These are phyloP conservation scores for Toxicodendron radicans DNA, from an alignment of 345 rosid species.

Conservation along the genomic window DNA sequence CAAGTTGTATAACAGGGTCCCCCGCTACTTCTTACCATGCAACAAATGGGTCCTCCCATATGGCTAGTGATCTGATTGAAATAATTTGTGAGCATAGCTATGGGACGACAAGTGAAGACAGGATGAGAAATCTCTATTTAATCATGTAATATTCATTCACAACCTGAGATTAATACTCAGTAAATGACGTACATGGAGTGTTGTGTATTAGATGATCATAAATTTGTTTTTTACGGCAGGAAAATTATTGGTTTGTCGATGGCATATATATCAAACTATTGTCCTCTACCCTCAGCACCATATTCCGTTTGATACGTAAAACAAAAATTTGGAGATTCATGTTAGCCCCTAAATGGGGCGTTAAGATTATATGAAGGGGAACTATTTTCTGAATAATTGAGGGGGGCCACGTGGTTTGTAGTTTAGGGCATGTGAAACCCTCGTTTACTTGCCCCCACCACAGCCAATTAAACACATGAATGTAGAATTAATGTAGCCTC, in stretches of 20 bases:
- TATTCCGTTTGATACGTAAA: background rate
- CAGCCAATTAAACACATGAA: conserved; percentile 11
- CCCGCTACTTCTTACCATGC: conserved; percentile 20
- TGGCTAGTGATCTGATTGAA: conserved; percentile 31
- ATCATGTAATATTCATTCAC: conserved; percentile 20
- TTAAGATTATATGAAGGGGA: background rate
- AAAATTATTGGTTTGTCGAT: conserved; percentile 18
- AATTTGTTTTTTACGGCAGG: background rate
- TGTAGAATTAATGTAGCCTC: conserved; percentile 12
- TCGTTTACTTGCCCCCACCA: conserved; percentile 44
- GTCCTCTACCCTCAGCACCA: conserved; percentile 1
- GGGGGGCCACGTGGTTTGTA: conserved; percentile 58
- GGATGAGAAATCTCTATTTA: conserved; percentile 31
- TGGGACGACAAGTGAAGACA: conserved; percentile 36
- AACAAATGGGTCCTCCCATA: conserved; percentile 33
- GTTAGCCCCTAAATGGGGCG: background rate
- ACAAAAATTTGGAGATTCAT: background rate
- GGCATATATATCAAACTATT: background rate
- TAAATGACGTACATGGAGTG: conserved; percentile 4
- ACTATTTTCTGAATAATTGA: conserved; percentile 24
- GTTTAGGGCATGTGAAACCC: conserved; percentile 54
- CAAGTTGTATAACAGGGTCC: conserved; percentile 15
- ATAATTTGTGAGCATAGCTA: conserved; percentile 18
- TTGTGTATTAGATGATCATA: conserved; percentile 5
- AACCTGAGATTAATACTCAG: background rate